phyloP scores from a whole-genome alignment of 78 protist species.

The Cavenderia fasciculata region DNA sequence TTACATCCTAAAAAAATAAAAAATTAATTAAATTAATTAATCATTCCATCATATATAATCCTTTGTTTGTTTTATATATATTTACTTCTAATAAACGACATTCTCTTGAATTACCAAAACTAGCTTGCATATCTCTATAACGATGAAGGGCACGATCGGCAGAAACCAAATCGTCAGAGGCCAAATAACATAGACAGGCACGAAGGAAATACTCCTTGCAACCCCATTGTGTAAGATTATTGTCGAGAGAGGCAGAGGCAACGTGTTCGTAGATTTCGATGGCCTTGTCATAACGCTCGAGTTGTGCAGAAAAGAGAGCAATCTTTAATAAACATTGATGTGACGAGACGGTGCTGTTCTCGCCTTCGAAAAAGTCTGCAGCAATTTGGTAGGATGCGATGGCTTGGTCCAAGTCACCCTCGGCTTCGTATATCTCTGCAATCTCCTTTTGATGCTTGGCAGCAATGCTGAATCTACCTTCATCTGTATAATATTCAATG shows the following conservation, averaged over 20 bases:
- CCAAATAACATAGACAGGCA: constrained; percentile 80
- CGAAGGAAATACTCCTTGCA: constrained; percentile 82
- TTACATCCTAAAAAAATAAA: constrained; percentile 2
- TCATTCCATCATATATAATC: neutral
- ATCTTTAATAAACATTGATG: constrained; percentile 82
- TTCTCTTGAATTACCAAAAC: constrained; percentile 73
- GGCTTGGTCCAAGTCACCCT: constrained; percentile 77
- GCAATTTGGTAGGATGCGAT: constrained; percentile 75
- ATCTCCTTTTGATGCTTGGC: constrained; percentile 89
- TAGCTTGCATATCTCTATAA: constrained; percentile 77
- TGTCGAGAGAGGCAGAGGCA: constrained; percentile 70
- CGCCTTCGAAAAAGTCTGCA: constrained; percentile 84
- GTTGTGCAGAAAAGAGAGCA: constrained; percentile 68
- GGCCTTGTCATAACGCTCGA: constrained; percentile 54
- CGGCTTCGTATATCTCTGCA: constrained; percentile 84
- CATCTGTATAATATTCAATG: constrained; percentile 71
- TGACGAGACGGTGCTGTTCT: constrained; percentile 30
- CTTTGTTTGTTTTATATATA: neutral
- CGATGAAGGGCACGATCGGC: constrained; percentile 60
- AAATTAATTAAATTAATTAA: too few species aligned
- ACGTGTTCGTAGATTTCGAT: constrained; percentile 84
- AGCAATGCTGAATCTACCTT: constrained; percentile 73
- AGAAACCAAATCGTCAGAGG: constrained; percentile 71
- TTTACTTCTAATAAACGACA: constrained; percentile 51
- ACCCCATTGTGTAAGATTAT: constrained; percentile 79